A percentile compares a stretch with the other conserved stretches of the same genome.
These are phyloP conservation scores for Rhododendron kiyosumense DNA, from an alignment of 148 eudicot species.

Conservation along the genomic window DNA sequence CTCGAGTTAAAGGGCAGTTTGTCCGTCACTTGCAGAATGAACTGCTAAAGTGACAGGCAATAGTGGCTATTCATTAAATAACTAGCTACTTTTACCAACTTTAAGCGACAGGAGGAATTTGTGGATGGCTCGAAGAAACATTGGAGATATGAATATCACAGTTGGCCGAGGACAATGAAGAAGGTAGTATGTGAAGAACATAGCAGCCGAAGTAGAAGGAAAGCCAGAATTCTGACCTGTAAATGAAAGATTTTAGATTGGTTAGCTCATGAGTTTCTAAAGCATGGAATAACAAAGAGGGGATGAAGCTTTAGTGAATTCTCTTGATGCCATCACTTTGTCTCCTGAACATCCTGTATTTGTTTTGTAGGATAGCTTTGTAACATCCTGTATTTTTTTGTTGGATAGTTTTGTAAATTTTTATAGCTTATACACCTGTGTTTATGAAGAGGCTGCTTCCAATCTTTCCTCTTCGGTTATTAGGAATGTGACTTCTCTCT, in stretches of 20 bases:
- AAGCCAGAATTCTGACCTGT: not conserved
- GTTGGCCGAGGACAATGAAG: not conserved
- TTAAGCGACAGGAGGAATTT: not conserved
- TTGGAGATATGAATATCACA: not conserved
- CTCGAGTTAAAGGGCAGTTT: slow-evolving; percentile 96
- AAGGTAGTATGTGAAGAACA: not conserved
- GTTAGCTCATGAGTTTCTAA: not conserved
- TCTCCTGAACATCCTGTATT: not conserved
- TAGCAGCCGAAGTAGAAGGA: not conserved
- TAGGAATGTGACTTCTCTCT: not conserved
- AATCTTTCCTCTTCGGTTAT: not conserved
- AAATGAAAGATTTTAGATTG: not conserved
- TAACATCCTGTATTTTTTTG: not conserved
- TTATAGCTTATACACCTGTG: not conserved
- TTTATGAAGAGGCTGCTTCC: not conserved
- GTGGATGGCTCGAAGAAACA: not conserved
- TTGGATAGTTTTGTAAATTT: slow-evolving; percentile 4
- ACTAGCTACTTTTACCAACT: slow-evolving; percentile 10
- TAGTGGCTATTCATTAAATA: slow-evolving; percentile 19
- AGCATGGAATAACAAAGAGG: not conserved
- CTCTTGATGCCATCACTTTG: slow-evolving; percentile 9
- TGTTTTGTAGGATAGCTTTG: not conserved
- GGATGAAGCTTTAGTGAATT: slow-evolving; percentile 1
- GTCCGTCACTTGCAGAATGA: slow-evolving; percentile 72
- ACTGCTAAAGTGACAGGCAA: slow-evolving; percentile 27